Evolutionary conservation across 805 yeast genomes (phyloP), one percentile per base, ranked within the genome.

Genomic region (Candida tammaniensis): DNA sequence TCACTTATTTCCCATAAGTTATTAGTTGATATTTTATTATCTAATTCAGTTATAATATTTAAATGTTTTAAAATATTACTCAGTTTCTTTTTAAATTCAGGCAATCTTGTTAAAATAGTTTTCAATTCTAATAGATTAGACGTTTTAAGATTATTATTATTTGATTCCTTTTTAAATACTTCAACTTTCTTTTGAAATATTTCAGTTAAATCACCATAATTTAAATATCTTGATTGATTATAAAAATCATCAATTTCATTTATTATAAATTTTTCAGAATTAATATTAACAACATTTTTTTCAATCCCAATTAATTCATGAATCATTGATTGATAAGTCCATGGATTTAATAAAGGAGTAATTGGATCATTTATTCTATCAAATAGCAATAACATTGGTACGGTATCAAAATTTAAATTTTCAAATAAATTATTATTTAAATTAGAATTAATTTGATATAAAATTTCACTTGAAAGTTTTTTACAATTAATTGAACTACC

Each of bases 311-410:
- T 65, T 15, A 88, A 72, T 55, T 94, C 98, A 55, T 91, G 95
- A 12, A 93, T 86, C 98, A 93, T 91, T 2, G 96, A 85, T 54
- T 91, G 98, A 59, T 87, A 93, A 1, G 98, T 89, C 99, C 99
- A 93, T 2, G 98, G 98, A 24, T 82, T 77, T 31, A 93, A 62
- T 19, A 93, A 69, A 1, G 99, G 97, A 0, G 99, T 91, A 10
- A 91, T 68, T 2, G 98, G 97, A 59, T 93, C 99, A 51, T 78
- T 83, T 38, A 80, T 76, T 34, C 99, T 70, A 57, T 93, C 98
- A 30, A 93, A 52, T 2, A 93, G 67, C 9, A 93, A 57, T 30
- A 94, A 59, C 6, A 83, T 50, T 1, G 97, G 94, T 1, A 88
- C 77, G 0, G 80, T 63, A 51, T 86, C 95, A 24, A 78, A 68